Conservation (phyloP, 163 green algal species). For the Chlorella variabilis region DNA sequence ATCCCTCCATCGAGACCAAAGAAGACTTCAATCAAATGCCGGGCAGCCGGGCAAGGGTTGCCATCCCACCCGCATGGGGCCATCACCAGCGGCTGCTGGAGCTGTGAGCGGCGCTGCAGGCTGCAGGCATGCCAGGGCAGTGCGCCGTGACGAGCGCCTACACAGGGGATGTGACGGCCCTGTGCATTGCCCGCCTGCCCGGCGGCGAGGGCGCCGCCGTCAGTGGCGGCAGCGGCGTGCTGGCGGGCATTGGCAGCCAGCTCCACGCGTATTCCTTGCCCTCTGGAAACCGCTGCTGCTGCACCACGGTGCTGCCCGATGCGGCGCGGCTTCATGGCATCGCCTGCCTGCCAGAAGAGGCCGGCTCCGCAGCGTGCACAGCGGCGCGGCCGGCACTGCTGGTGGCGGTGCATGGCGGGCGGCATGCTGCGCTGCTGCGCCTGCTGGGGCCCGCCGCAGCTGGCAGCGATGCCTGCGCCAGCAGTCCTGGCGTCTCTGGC, state of each 20-base stretch:
- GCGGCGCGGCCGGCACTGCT: slow-evolving; percentile 2
- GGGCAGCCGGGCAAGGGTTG: no score
- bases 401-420: slow-evolving; percentile 43
- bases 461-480: neutral
- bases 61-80: no score
- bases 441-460: neutral
- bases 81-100: no score
- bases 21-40: no score
- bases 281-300: neutral
- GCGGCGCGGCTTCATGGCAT: slow-evolving; percentile 50
- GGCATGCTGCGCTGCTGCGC: slow-evolving; percentile 16
- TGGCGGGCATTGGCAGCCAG: slow-evolving; percentile 53
- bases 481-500: neutral
- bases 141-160: neutral
- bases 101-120: no score
- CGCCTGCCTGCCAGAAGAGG: neutral
- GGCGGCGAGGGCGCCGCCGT: neutral
- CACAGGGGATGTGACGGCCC: slow-evolving; percentile 3
- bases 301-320: slow-evolving; percentile 31
- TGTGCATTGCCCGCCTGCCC: neutral
- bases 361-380: no score
- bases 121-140: no score
- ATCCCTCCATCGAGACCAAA: no score
- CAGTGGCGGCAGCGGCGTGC: neutral
- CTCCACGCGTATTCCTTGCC: slow-evolving; percentile 39